Evolutionary conservation across 2,329 filamentous ascomycete genomes (phyloP).

Genomic region (Trichoderma sp.): DNA sequence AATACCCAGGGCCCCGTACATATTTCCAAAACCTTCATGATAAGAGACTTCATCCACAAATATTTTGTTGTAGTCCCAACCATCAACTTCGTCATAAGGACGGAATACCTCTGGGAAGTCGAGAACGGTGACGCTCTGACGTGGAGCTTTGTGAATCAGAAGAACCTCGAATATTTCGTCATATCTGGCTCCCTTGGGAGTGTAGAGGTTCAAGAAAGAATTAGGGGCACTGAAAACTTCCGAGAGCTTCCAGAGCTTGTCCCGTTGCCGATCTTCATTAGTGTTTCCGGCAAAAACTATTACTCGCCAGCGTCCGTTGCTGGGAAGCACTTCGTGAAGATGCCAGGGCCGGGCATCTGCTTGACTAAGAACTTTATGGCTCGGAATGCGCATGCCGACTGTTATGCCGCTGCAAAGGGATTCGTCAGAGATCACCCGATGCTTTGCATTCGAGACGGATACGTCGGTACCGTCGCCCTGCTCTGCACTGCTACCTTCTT

Average conservation of each 20-base stretch:
- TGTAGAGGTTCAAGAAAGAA: background rate
- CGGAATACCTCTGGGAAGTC: background rate
- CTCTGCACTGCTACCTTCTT: background rate
- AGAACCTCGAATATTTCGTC: background rate
- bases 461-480: background rate
- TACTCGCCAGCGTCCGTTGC: background rate
- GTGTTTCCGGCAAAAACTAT: background rate
- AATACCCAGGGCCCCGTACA: background rate
- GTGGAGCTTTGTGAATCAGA: background rate
- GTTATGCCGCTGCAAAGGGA: background rate
- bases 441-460: background rate
- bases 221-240: background rate
- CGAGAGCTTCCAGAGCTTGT: background rate
- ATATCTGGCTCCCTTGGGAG: background rate
- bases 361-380: background rate
- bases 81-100: background rate
- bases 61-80: slow-evolving; percentile 2
- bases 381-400: background rate
- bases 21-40: background rate
- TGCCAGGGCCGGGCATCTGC: background rate
- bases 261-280: background rate
- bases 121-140: background rate
- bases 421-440: background rate
- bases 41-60: background rate
- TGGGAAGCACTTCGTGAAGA: background rate